These are phyloP conservation scores for Chaetomium sp. DNA, from an alignment of 2,329 filamentous ascomycete genomes.

Conservation along the genomic window DNA sequence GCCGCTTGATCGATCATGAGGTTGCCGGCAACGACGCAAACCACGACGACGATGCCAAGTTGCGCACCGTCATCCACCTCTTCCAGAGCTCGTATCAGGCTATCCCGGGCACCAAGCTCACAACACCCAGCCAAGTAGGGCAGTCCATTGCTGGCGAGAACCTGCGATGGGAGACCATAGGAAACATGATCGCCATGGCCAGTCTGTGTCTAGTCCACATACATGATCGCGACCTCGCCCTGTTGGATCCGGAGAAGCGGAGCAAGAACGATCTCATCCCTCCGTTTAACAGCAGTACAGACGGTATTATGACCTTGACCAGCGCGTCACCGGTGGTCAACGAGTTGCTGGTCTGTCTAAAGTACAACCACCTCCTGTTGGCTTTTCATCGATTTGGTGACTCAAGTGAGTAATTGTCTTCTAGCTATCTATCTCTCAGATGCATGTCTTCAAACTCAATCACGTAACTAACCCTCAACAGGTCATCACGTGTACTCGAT, in stretches of 20 bases:
- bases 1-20: background rate
- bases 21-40: background rate
- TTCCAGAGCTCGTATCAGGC: slow-evolving; percentile 3
- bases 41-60: background rate
- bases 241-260: slow-evolving; percentile 1
- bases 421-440: too few relatives aligned
- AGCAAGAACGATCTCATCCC: background rate
- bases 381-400: background rate
- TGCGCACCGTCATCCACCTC: slow-evolving; percentile 1
- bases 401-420: background rate
- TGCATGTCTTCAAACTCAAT: background rate
- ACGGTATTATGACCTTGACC: background rate
- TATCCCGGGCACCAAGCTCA: background rate
- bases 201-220: slow-evolving; percentile 1
- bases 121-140: background rate
- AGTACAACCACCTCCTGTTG: slow-evolving; percentile 1
- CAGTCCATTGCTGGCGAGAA: background rate
- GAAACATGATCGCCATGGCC: background rate
- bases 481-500: background rate
- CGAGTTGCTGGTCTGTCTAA: background rate
- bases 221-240: background rate
- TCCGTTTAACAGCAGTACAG: background rate
- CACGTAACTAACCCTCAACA: background rate
- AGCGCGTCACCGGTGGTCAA: slow-evolving; percentile 1
- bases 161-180: background rate